phyloP scores from a whole-genome alignment of 2,329 filamentous ascomycete genomes.

The Metarhizium rileyi region DNA sequence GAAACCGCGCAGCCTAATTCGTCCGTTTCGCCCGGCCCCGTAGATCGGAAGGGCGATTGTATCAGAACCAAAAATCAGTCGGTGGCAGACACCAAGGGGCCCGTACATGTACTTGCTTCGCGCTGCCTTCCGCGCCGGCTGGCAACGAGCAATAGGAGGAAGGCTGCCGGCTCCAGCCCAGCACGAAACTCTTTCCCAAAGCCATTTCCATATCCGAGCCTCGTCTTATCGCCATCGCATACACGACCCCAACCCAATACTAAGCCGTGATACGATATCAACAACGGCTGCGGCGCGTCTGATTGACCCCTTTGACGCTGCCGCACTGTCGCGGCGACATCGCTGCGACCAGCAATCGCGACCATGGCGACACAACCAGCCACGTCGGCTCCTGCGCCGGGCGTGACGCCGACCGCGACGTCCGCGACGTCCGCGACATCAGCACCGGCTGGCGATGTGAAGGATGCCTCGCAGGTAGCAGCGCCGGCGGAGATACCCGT shows the following conservation, averaged over 20 bases:
- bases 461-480: conserved; percentile 13
- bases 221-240: conserved; percentile 1
- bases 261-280: conserved; percentile 8
- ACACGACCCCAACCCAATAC: conserved; percentile 9
- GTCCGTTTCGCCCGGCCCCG: not conserved
- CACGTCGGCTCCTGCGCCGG: conserved; percentile 23
- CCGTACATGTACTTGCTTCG: conserved; percentile 10
- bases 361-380: conserved; percentile 37
- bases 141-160: conserved; percentile 10
- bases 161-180: conserved; percentile 14
- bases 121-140: conserved; percentile 7
- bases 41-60: not conserved
- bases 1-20: not conserved
- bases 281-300: conserved; percentile 7
- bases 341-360: conserved; percentile 20
- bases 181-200: conserved; percentile 17
- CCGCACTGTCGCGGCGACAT: conserved; percentile 28
- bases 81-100: not conserved
- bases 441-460: conserved; percentile 17
- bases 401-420: conserved; percentile 21
- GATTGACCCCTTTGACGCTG: conserved; percentile 9
- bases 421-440: conserved; percentile 20
- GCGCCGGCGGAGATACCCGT: conserved; percentile 24
- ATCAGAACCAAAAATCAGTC: not conserved
- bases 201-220: conserved; percentile 7